Base-by-base conservation (phyloP, 2,329 filamentous ascomycete species). In the Aspergillus sp. region DNA sequence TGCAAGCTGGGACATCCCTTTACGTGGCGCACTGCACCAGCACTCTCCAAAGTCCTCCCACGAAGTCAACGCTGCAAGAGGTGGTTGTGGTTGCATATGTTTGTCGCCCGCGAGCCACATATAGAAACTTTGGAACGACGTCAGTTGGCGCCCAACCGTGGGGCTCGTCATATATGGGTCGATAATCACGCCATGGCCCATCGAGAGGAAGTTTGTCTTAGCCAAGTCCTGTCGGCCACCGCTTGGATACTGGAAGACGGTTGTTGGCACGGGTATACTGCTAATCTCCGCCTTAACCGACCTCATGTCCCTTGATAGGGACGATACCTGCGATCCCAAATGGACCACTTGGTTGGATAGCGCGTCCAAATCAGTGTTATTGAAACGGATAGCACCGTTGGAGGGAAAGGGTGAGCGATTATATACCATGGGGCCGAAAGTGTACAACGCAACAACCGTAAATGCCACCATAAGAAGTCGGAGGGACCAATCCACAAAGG, bases 41-140 rank as follows among this genome's bases (percentile, higher is more conserved):
- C 91, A 96, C 61, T 98, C 90, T 19, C 90, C 90, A 35, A 88
- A 83, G 49, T 96, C 90, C 9, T 86, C 79, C 91, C 93, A 96
- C 3, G 79, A 75, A 2, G 75, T 70, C 2, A 96, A 79, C 1
- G 89, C 91, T 0, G 80, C 73, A n/a, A 77, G 67, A 0, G 82
- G 80, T 1, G 80, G 75, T 19, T 66, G 61, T 14, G 72, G 67
- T 64, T 65, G 46, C 52, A 52, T 66, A 53, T 64, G 55, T 15
- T 56, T 15, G 19, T 41, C 35, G 7, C 33, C 24, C 1, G 56
- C 9, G 23, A 58, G 41, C 19, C 62, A 11, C 64, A 59, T 17
- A 12, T 65, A 55, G 55, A 67, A 14, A 57, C 66, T 55, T 46
- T 66, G 56, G 5, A 66, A 21, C n/a, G 66, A 49, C 46, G 53